These are phyloP conservation scores for Avena atlantica DNA, from an alignment of 176 grass and related monocot genomes.

Conservation along the genomic window DNA sequence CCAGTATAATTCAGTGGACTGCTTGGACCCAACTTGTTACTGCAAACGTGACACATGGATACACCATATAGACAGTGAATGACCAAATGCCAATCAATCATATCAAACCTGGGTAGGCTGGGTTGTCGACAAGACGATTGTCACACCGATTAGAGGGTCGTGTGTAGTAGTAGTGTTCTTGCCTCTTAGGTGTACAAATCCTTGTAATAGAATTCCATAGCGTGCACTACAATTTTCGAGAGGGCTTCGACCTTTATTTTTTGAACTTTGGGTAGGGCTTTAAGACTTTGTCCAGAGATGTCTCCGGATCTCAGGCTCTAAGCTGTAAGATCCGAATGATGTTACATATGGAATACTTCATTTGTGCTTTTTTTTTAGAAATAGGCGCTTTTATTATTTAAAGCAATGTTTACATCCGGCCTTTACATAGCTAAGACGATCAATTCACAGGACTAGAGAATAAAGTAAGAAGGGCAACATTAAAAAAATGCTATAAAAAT, in stretches of 20 bases:
- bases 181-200: not conserved
- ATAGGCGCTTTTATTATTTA: too few relatives aligned
- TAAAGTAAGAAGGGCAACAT: too few relatives aligned
- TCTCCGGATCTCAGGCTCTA: not conserved
- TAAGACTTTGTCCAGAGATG: slow-evolving; percentile 16
- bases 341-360: too few relatives aligned
- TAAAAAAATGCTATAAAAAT: too few relatives aligned
- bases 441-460: too few relatives aligned
- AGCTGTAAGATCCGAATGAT: too few relatives aligned
- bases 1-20: not conserved
- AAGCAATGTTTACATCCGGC: too few relatives aligned
- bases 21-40: slow-evolving; percentile 1
- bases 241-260: not conserved
- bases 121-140: not conserved
- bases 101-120: not conserved
- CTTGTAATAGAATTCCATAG: not conserved
- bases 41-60: not conserved
- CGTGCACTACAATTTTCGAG: not conserved
- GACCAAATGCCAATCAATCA: not conserved
- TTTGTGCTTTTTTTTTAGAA: too few relatives aligned
- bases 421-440: too few relatives aligned
- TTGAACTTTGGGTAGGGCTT: too few relatives aligned
- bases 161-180: not conserved
- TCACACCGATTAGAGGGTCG: not conserved
- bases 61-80: slow-evolving; percentile 3